A percentile compares a stretch with the other conserved stretches of the same genome.
These are phyloP conservation scores for Aspergillus panamensis DNA, from an alignment of 495 filamentous ascomycete species.

Conservation along the genomic window DNA sequence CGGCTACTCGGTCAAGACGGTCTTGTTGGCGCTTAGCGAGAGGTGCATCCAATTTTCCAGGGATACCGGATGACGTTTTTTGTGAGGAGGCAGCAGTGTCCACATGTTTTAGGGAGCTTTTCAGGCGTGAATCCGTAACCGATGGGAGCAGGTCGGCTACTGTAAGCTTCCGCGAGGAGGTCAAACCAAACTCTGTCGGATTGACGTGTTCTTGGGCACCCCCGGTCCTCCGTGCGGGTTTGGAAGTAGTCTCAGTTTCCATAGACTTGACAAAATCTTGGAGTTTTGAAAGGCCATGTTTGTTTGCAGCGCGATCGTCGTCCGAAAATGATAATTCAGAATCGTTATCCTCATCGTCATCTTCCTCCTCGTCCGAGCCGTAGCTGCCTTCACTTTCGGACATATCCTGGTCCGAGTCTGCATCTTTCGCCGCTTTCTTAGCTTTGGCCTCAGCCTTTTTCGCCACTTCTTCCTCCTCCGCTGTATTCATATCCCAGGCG, in stretches of 20 bases:
- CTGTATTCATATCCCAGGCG: slow-evolving; percentile 70
- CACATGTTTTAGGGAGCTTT: slow-evolving; percentile 72
- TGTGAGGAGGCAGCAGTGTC: slow-evolving; percentile 45
- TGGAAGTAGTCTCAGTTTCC: slow-evolving; percentile 35
- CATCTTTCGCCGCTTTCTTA: slow-evolving; percentile 28
- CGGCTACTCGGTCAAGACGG: slow-evolving; percentile 74
- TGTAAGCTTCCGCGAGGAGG: slow-evolving; percentile 68
- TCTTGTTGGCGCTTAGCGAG: slow-evolving; percentile 89
- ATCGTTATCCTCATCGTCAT: slow-evolving; percentile 47
- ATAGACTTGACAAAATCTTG: slow-evolving; percentile 70
- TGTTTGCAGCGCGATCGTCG: slow-evolving; percentile 54
- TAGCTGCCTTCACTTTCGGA: slow-evolving; percentile 40
- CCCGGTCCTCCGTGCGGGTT: slow-evolving; percentile 27
- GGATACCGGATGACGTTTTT: slow-evolving; percentile 50
- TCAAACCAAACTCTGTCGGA: slow-evolving; percentile 56
- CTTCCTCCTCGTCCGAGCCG: slow-evolving; percentile 41
- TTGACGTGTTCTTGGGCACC: slow-evolving; percentile 47
- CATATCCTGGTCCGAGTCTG: slow-evolving; percentile 36
- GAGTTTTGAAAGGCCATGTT: slow-evolving; percentile 58
- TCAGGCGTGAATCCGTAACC: slow-evolving; percentile 69
- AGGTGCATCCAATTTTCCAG: slow-evolving; percentile 77
- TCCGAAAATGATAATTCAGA: slow-evolving; percentile 49
- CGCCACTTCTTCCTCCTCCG: slow-evolving; percentile 44
- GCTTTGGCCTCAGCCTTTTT: slow-evolving; percentile 31
- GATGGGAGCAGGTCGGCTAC: slow-evolving; percentile 71